Evolutionary conservation across 768 basidiomycete species (phyloP), one percentile per base, ranked within the genome.

Genomic region (Trametes villosa): DNA sequence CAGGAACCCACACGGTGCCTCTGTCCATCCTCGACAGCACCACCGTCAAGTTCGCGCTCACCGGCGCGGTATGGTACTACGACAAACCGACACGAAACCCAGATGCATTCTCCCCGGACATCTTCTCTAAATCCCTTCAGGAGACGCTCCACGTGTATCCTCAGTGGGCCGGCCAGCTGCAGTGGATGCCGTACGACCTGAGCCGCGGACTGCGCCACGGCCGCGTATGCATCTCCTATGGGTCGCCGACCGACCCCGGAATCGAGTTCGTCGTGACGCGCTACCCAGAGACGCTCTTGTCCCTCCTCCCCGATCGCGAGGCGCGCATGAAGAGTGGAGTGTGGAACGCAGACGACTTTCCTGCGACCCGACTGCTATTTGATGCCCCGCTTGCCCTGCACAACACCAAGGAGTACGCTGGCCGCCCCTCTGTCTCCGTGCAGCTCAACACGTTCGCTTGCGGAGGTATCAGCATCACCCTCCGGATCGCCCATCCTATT

Each of bases 401-500:
- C 31, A 50, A 53, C 34, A 22, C 55, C 18, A 9, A 51, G 9
- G 46, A 53, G 15, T 49, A 48, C 29, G 22, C 30, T 9, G 74
- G 72, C 4, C 60, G 72, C 9, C 76, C 76, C 26, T 69, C 65
- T 26, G 66, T 76, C 63, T 70, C 75, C 9, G 70, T 77, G 13
- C 77, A 77, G 62, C 34, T 75, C 30, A 77, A 75, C 5, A 68
- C 59, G 2, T 73, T 77, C 53, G 59, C 66, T n/a, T 64, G 59
- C 38, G 68, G 68, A 20, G 72, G 68, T 3, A 46, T 71, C 15
- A 69, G 69, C 3, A 68, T 77, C 30, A 72, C 68, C 13, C 50
- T 75, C n/a, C 72, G 74, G 66, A 53, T 75, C 26, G 68, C 70
- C 7, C 77, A 77, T 52, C 66, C 71, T 1, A 41, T 78, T 8